Evolutionary conservation across 179 eudicot species (phyloP).

Genomic region (Vitellaria paradoxa): DNA sequence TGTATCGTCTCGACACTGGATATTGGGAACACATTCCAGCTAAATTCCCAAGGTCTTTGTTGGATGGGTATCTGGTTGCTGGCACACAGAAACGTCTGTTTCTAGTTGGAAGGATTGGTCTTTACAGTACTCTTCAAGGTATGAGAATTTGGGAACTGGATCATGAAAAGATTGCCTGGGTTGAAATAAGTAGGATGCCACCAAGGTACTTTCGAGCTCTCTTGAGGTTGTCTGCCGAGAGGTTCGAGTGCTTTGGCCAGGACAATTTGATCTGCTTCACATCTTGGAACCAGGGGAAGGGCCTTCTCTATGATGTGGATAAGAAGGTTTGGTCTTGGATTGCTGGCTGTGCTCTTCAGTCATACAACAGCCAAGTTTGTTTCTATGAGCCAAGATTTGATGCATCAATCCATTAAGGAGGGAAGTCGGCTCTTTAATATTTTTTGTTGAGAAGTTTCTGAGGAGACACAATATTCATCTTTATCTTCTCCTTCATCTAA

Average conservation of each 20-base stretch:
- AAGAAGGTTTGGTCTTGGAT: constrained; percentile 97
- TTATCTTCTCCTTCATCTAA: neutral
- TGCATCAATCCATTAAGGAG: constrained; percentile 58
- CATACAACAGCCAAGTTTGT: constrained; percentile 90
- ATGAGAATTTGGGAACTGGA: constrained; percentile 98
- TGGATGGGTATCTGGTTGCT: constrained; percentile 92
- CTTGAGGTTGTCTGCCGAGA: constrained; percentile 84
- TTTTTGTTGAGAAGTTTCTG: neutral
- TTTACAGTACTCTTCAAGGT: constrained; percentile 85
- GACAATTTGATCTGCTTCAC: constrained; percentile 92
- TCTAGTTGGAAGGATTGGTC: constrained; percentile 91
- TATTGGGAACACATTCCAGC: constrained; percentile 98
- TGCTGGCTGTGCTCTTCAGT: constrained; percentile 89
- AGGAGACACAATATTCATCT: neutral
- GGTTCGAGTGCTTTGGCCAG: constrained; percentile 96
- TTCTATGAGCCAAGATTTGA: constrained; percentile 98
- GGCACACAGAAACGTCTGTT: constrained; percentile 82
- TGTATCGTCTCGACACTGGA: constrained; percentile 80
- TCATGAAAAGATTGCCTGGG: constrained; percentile 73
- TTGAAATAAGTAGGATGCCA: constrained; percentile 91
- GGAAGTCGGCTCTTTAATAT: too few relatives aligned
- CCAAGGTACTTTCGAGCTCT: constrained; percentile 77
- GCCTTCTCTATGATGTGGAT: constrained; percentile 93
- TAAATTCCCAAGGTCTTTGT: constrained; percentile 80
- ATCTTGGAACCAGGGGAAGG: constrained; percentile 96